Evolutionary conservation across 2,329 filamentous ascomycete genomes (phyloP), one percentile per base, ranked within the genome.

Genomic region (Penicillium sp.): DNA sequence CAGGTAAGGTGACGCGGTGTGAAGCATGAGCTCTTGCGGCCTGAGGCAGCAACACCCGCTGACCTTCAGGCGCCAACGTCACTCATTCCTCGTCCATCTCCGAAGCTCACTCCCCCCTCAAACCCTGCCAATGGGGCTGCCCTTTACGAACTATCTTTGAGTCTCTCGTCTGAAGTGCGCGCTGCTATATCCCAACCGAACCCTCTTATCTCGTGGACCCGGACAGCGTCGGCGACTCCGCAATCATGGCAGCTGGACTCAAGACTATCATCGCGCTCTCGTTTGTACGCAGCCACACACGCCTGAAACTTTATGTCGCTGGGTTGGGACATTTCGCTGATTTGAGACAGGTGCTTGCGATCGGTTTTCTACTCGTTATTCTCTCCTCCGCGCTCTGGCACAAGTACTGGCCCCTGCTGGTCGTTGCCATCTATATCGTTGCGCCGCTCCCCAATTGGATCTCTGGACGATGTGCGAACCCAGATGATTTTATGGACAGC

Each of bases 231-330:
- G 63, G 61, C 54, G 41, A 64, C 61, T 68, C 69, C 67, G 68
- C 68, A 70, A 70, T 65, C 70, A 83, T 81, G 81, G 86, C 91
- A 82, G 92, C 95, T 70, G 95, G 95, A 76, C 88, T 99, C 73
- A 98, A 97, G 82, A 99, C 95, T 68, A 99, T 99, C 80, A 99
- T 99, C 78, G 92, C 91, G 66, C 90, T 99, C 69, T 98, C 95
- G 75, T 99, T 99, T 81, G 95, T 91, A 85, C 56, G 86, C 68
- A 19, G 9, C 39, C 35, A 56, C 50, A 33, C n/a, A 35, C n/a
- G 9, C 56, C 24, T 43, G n/a, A 11, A 27, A 16, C 13, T 35
- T 31, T 44, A 3, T 16, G 16, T 18, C 10, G 3, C 9, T 47
- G 2, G 10, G 13, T 16, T 64, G 35, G 54, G 6, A 19, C 54